phyloP scores from a whole-genome alignment of 257 asterid species.

The Lantana camara region DNA sequence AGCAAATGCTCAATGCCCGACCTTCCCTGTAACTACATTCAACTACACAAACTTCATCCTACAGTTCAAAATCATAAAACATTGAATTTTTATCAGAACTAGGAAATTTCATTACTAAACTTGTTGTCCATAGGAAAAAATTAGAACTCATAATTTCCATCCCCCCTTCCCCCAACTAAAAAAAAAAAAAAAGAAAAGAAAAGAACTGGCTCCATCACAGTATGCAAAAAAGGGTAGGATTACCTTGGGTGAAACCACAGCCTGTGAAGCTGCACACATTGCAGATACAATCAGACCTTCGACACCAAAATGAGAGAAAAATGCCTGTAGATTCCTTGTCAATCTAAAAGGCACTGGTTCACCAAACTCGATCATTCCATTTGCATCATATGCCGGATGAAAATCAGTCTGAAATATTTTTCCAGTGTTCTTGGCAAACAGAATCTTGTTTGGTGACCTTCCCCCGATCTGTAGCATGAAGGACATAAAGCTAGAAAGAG shows the following conservation, averaged over 20 bases:
- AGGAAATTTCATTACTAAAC: too few relatives aligned
- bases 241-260: conserved; percentile 97
- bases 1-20: too few relatives aligned
- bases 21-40: too few relatives aligned
- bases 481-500: conserved; percentile 94
- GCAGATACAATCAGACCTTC: conserved; percentile 95
- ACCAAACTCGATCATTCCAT: conserved; percentile 94
- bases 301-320: conserved; percentile 95
- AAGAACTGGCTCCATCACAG: too few relatives aligned
- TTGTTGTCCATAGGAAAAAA: too few relatives aligned
- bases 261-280: conserved; percentile 97
- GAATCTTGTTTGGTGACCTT: conserved; percentile 94
- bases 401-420: conserved; percentile 97
- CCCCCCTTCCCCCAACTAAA: too few relatives aligned
- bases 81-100: too few relatives aligned
- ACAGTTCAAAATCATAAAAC: too few relatives aligned
- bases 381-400: conserved; percentile 94
- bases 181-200: too few relatives aligned
- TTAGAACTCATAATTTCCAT: too few relatives aligned
- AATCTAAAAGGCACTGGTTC: conserved; percentile 97
- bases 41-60: too few relatives aligned
- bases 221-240: conserved; percentile 33
- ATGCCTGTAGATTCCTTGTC: conserved; percentile 94
- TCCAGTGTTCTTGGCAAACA: conserved; percentile 96
- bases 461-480: conserved; percentile 98